Evolutionary conservation across 768 basidiomycete species (phyloP).

Genomic region (Pisolithus orientalis): DNA sequence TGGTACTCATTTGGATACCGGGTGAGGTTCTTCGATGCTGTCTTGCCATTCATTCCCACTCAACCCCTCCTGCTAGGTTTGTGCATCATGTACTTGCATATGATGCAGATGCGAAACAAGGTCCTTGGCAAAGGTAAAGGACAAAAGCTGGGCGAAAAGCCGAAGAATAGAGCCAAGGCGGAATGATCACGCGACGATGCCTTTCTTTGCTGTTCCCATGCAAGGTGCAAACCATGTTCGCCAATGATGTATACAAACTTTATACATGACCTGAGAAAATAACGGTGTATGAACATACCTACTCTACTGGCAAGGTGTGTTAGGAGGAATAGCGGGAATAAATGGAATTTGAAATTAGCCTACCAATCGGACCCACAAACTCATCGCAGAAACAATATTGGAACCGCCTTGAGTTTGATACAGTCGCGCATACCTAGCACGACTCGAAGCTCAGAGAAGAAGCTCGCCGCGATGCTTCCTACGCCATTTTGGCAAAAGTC

Average conservation of each 20-base stretch:
- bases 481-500: constrained; percentile 73
- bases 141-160: constrained; percentile 28
- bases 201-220: background rate
- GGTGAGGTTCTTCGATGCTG: constrained; percentile 39
- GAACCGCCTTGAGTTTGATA: constrained; percentile 59
- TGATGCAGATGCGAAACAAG: constrained; percentile 52
- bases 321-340: too few species aligned
- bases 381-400: constrained; percentile 36
- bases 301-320: too few species aligned
- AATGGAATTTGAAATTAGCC: too few species aligned
- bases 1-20: constrained; percentile 87
- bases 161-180: constrained; percentile 24
- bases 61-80: constrained; percentile 28
- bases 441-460: constrained; percentile 91
- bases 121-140: constrained; percentile 37
- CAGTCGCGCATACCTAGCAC: constrained; percentile 92
- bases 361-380: constrained; percentile 18
- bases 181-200: constrained; percentile 4
- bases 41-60: background rate
- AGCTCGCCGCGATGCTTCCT: constrained; percentile 90
- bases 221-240: background rate
- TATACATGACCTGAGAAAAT: too few species aligned
- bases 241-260: too few species aligned
- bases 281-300: too few species aligned
- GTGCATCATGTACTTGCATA: constrained; percentile 53